Evolutionary conservation across 345 rosid species (phyloP).

Genomic region (Populus simonii): DNA sequence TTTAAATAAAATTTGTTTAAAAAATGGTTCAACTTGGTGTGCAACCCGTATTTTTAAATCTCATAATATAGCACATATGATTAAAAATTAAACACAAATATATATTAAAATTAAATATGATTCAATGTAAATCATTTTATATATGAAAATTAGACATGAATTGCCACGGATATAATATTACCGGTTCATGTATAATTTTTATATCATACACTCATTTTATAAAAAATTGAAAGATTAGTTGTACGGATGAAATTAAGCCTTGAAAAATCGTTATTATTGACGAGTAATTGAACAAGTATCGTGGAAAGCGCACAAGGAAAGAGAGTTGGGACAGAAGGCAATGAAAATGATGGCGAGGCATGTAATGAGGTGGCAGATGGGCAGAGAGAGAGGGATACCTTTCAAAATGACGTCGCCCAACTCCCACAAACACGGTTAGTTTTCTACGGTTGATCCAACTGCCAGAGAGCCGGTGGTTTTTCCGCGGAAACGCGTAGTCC

Average conservation of each 20-base stretch:
- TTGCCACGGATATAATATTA: no score
- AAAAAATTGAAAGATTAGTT: background rate
- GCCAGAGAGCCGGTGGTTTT: background rate
- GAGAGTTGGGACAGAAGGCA: background rate
- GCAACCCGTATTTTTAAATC: no score
- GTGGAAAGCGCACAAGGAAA: background rate
- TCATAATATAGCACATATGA: no score
- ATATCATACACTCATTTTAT: no score
- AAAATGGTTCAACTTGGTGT: no score
- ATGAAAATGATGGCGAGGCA: background rate
- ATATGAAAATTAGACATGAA: no score
- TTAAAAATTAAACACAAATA: no score
- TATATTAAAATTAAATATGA: no score
- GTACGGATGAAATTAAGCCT: background rate
- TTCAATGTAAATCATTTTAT: no score
- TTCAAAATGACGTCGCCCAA: background rate
- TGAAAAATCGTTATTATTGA: background rate
- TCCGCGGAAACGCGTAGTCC: slow-evolving; percentile 22
- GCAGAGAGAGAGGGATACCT: background rate
- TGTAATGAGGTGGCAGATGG: background rate
- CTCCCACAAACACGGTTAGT: slow-evolving; percentile 9
- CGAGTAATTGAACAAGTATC: background rate
- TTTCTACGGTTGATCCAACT: slow-evolving; percentile 20
- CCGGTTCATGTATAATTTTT: no score
- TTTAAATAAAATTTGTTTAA: no score